phyloP scores from a whole-genome alignment of 1,284 basidiomycete species.

The Termitomyces sp. region DNA sequence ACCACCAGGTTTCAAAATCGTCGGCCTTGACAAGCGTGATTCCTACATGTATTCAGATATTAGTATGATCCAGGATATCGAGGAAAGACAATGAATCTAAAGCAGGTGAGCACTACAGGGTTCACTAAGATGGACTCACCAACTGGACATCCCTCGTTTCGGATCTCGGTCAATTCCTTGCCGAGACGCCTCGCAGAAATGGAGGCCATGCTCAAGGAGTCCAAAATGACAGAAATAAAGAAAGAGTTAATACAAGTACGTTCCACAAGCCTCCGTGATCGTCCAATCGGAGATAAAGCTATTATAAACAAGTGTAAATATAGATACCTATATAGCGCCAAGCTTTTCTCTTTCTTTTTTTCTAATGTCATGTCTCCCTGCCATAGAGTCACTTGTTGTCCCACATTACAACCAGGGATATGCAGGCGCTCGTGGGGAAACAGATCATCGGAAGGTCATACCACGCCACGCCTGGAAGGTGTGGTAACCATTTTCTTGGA shows the following conservation, averaged over 20 bases:
- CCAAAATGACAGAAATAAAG: neutral
- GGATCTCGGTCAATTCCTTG: slow-evolving; percentile 72
- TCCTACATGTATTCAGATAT: slow-evolving; percentile 35
- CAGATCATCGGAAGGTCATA: slow-evolving; percentile 35
- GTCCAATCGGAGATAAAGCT: neutral
- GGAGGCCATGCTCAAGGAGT: slow-evolving; percentile 42
- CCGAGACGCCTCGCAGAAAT: slow-evolving; percentile 63
- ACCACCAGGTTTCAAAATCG: slow-evolving; percentile 68
- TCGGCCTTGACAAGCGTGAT: slow-evolving; percentile 68
- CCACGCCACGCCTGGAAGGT: slow-evolving; percentile 25
- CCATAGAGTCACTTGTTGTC: slow-evolving; percentile 62
- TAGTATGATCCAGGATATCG: neutral
- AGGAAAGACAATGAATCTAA: neutral
- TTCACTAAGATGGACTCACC: slow-evolving; percentile 37
- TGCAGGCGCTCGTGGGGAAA: slow-evolving; percentile 62
- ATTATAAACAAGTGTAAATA: slow-evolving; percentile 1
- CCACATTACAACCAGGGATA: slow-evolving; percentile 36
- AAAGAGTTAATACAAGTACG: neutral
- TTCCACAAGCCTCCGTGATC: neutral
- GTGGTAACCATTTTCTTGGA: slow-evolving; percentile 13
- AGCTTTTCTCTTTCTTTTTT: slow-evolving; percentile 4
- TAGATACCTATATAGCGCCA: neutral
- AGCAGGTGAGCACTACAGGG: neutral
- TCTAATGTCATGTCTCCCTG: slow-evolving; percentile 42
- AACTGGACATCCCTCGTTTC: slow-evolving; percentile 65